A percentile compares a stretch with the other conserved stretches of the same genome.
Conservation (phyloP, 495 filamentous ascomycete species). For the Amorphotheca resinae region DNA sequence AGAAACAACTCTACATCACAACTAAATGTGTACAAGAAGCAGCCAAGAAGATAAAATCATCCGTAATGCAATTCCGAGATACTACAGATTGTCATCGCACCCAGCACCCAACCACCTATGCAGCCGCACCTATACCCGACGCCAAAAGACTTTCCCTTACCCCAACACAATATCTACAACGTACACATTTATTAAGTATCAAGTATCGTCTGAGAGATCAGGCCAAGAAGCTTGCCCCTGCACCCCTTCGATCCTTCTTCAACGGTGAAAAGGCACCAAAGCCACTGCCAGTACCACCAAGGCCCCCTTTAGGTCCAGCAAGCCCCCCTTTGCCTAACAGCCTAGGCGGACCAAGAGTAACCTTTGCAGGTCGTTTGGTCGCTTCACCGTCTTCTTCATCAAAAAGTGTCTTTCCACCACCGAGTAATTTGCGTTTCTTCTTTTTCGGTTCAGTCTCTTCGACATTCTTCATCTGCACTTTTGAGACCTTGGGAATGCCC, state of each 20-base stretch:
- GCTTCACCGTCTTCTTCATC: constrained; percentile 61
- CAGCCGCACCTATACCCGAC: neutral
- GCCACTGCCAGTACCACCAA: constrained; percentile 21
- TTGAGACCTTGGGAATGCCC: neutral
- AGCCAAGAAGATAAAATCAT: too few species aligned
- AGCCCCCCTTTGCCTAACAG: constrained; percentile 24
- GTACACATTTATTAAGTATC: too few species aligned
- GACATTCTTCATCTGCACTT: constrained; percentile 1
- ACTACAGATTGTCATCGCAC: too few species aligned
- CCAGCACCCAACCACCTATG: neutral
- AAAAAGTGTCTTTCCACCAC: constrained; percentile 54
- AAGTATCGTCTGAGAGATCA: constrained; percentile 14
- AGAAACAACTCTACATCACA: too few species aligned
- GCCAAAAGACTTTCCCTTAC: neutral
- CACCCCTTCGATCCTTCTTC: constrained; percentile 59
- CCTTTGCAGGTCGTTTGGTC: constrained; percentile 20
- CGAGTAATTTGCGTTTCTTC: constrained; percentile 65
- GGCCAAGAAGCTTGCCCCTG: constrained; percentile 40
- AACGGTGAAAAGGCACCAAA: constrained; percentile 60
- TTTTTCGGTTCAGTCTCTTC: constrained; percentile 41
- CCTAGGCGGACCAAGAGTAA: constrained; percentile 18
- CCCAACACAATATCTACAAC: neutral
- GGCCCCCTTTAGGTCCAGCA: constrained; percentile 4
- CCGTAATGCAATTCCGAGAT: too few species aligned
- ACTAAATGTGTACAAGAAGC: too few species aligned